phyloP scores from a whole-genome alignment of 352 stramenopile genomes.

The Phytophthora macrochlamydospora region DNA sequence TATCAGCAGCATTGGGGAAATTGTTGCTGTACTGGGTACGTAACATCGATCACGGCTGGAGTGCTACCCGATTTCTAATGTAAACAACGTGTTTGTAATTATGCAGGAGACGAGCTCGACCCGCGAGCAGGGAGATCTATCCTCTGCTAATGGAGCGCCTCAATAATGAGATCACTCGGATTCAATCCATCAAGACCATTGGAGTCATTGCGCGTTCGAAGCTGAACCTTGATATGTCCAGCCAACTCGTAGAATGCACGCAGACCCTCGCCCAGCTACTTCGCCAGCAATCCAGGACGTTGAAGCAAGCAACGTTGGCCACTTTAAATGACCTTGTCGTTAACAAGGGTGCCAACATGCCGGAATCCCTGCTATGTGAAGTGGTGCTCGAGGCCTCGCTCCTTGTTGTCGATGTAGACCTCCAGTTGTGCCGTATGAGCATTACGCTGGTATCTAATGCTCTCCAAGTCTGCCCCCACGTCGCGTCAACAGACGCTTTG shows the following conservation, averaged over 20 bases:
- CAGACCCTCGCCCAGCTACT: slow-evolving; percentile 91
- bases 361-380: slow-evolving; percentile 82
- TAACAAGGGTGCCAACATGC: slow-evolving; percentile 72
- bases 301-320: slow-evolving; percentile 95
- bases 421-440: slow-evolving; percentile 96
- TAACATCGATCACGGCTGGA: not conserved
- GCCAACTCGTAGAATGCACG: slow-evolving; percentile 91
- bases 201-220: slow-evolving; percentile 88
- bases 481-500: slow-evolving; percentile 65
- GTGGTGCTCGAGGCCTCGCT: slow-evolving; percentile 91
- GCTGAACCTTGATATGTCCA: slow-evolving; percentile 89
- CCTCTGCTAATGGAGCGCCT: slow-evolving; percentile 95
- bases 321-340: slow-evolving; percentile 92
- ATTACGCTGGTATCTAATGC: slow-evolving; percentile 88
- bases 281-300: slow-evolving; percentile 93
- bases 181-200: slow-evolving; percentile 97
- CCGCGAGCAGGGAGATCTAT: slow-evolving; percentile 86
- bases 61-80: not conserved
- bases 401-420: slow-evolving; percentile 95
- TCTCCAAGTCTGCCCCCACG: slow-evolving; percentile 63
- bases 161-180: slow-evolving; percentile 98
- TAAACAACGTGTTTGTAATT: slow-evolving; percentile 7
- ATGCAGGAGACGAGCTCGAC: slow-evolving; percentile 81
- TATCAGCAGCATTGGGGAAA: slow-evolving; percentile 91
- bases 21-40: slow-evolving; percentile 79